Percentiles rank a stretch among this genome's conserved stretches.
Evolutionary conservation across 148 eudicot genomes (phyloP).

Genomic region (Chenopodium formosanum): DNA sequence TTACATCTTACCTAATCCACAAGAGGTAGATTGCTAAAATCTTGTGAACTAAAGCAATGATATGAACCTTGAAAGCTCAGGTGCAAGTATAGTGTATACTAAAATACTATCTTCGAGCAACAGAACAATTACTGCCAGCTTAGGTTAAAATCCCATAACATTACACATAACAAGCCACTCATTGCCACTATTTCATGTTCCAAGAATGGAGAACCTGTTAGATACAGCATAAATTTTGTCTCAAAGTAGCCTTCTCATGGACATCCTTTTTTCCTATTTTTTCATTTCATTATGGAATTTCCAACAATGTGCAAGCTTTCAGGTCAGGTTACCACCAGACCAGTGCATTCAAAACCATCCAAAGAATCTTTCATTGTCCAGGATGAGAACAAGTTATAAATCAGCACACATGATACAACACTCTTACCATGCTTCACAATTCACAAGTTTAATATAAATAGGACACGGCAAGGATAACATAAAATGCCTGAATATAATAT

Average conservation of each 20-base stretch:
- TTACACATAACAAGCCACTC: too few species aligned
- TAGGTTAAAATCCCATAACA: too few species aligned
- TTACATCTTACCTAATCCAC: too few species aligned
- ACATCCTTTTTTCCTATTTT: not conserved
- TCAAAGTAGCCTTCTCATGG: not conserved
- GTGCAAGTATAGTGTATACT: too few species aligned
- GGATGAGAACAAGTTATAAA: not conserved
- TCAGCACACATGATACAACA: not conserved
- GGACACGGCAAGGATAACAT: not conserved
- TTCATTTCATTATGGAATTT: not conserved
- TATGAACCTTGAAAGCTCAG: too few species aligned
- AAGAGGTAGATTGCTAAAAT: too few species aligned
- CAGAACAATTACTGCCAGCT: too few species aligned
- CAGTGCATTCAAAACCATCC: not conserved
- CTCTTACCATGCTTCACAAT: constrained; percentile 2
- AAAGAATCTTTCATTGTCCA: not conserved
- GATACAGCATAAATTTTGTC: not conserved
- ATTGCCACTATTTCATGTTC: too few species aligned
- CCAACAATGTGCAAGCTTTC: not conserved
- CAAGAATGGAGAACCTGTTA: not conserved
- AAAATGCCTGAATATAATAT: too few species aligned
- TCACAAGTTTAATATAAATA: not conserved
- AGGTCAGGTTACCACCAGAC: not conserved
- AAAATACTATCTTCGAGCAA: too few species aligned
- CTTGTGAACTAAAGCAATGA: too few species aligned